Percentiles rank a stretch among this genome's conserved stretches.
Conservation (phyloP, 2,329 filamentous ascomycete species). For the Penicillium sp. region DNA sequence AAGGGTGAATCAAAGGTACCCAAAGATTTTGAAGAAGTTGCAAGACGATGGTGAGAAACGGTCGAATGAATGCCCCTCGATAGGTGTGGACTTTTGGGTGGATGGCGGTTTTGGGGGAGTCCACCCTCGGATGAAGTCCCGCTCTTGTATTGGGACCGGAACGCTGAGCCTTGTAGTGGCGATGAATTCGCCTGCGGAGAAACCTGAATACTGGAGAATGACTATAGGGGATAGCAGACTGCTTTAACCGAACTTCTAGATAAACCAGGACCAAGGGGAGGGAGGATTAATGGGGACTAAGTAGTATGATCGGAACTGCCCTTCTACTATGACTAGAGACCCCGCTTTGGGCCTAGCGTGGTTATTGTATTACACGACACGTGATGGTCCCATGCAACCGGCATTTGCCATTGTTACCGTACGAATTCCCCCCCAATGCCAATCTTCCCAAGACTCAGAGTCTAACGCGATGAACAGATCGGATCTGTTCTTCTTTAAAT, state of each 20-base stretch:
- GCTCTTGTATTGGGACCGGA: constrained; percentile 29
- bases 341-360: constrained; percentile 21
- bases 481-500: neutral
- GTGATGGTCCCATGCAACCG: constrained; percentile 11
- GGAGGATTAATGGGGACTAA: constrained; percentile 3
- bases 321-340: constrained; percentile 1
- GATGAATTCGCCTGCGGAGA: constrained; percentile 13
- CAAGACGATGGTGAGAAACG: neutral
- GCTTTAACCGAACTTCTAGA: neutral
- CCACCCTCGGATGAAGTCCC: constrained; percentile 41
- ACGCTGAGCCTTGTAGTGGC: constrained; percentile 28
- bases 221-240: neutral
- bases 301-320: constrained; percentile 19
- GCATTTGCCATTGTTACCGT: neutral
- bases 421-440: neutral
- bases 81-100: constrained; percentile 40
- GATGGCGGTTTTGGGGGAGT: constrained; percentile 34
- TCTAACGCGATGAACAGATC: neutral
- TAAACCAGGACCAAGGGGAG: constrained; percentile 1
- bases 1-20: constrained; percentile 47
- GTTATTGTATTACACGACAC: constrained; percentile 25
- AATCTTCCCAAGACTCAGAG: neutral
- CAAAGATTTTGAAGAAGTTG: constrained; percentile 11
- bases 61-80: constrained; percentile 54
- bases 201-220: neutral